Conservation (phyloP, 192 early-diverging fungal genomes). For the Coemansia sp. region DNA sequence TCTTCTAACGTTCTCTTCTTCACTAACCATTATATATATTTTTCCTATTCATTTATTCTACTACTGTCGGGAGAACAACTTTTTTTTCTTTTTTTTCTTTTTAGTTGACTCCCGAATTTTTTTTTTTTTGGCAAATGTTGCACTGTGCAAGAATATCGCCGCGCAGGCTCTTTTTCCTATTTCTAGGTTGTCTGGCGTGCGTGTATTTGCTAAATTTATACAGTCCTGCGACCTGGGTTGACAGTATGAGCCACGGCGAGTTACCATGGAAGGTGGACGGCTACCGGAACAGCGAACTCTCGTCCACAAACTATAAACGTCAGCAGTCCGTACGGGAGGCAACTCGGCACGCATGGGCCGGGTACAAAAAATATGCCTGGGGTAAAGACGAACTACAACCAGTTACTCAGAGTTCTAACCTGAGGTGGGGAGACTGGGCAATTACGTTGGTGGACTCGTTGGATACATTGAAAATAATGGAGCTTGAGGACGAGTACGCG, state of each 20-base stretch:
- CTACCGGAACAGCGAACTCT: constrained; percentile 11
- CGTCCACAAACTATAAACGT: constrained; percentile 26
- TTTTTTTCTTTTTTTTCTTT: background rate
- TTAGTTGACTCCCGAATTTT: too few relatives aligned
- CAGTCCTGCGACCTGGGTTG: background rate
- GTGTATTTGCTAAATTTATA: constrained; percentile 30
- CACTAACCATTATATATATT: too few relatives aligned
- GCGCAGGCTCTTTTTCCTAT: constrained; percentile 32
- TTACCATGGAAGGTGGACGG: constrained; percentile 6
- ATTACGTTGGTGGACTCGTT: constrained; percentile 85
- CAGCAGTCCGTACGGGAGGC: constrained; percentile 40
- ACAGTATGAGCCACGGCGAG: constrained; percentile 22
- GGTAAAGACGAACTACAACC: constrained; percentile 57
- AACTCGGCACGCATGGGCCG: constrained; percentile 53
- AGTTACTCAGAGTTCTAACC: constrained; percentile 23
- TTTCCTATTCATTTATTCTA: constrained; percentile 4
- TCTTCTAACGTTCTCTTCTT: background rate
- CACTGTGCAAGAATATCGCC: constrained; percentile 19
- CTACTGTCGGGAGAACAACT: background rate
- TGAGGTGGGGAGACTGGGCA: constrained; percentile 68
- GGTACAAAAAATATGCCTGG: constrained; percentile 42
- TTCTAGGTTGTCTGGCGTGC: constrained; percentile 8
- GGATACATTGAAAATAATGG: constrained; percentile 84
- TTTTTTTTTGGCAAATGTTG: background rate
- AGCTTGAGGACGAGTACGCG: constrained; percentile 70